These are phyloP conservation scores for Ustilago bromivora DNA, from an alignment of 1,284 basidiomycete genomes.

Conservation along the genomic window DNA sequence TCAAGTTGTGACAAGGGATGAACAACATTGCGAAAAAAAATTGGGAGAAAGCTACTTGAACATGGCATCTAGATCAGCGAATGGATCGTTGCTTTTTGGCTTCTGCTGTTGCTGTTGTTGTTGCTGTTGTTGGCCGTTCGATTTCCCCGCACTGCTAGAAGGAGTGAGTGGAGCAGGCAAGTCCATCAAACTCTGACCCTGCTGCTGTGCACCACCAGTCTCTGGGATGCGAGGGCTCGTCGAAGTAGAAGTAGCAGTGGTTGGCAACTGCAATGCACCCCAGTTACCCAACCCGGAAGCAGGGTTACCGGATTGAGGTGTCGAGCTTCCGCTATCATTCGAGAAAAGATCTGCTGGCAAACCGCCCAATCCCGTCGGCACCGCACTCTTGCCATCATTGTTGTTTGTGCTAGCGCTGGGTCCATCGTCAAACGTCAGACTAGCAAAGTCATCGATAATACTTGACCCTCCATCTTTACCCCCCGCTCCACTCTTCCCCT, in stretches of 20 bases:
- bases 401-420: conserved; percentile 3
- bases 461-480: not conserved
- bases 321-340: conserved; percentile 30
- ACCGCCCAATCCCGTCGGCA: conserved; percentile 23
- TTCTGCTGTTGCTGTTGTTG: conserved; percentile 23
- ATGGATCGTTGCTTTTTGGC: conserved; percentile 54
- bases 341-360: conserved; percentile 47
- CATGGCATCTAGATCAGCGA: conserved; percentile 63
- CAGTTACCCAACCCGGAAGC: conserved; percentile 50
- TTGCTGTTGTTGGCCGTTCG: conserved; percentile 18
- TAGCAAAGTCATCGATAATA: conserved; percentile 65
- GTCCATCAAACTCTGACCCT: conserved; percentile 13
- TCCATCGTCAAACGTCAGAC: conserved; percentile 57
- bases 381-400: not conserved
- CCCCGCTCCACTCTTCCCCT: conserved; percentile 4
- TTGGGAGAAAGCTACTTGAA: conserved; percentile 41
- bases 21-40: not conserved
- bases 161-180: conserved; percentile 32
- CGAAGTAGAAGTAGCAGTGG: conserved; percentile 42
- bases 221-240: conserved; percentile 37
- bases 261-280: conserved; percentile 59
- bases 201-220: not conserved
- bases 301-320: conserved; percentile 32
- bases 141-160: not conserved
- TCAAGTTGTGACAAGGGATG: not conserved